Evolutionary conservation across 1,139 yeast species (phyloP), one percentile per base, ranked within the genome.

Genomic region (Candida glucosophila): DNA sequence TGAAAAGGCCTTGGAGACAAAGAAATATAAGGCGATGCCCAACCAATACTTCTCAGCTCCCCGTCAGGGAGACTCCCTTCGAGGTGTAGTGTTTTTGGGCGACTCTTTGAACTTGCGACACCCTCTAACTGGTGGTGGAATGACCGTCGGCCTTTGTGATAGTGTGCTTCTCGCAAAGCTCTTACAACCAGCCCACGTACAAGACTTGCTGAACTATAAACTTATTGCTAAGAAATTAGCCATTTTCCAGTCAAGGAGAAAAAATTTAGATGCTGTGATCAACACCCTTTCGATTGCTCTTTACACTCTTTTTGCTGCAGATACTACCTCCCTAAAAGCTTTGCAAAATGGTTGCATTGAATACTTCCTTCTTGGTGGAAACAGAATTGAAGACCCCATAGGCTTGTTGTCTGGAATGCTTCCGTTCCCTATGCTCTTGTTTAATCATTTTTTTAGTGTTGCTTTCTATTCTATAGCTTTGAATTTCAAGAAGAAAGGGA

Each of bases 81-180:
- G 75, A 10, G 99, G 99, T n/a, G 58, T 86, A 29, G 63, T 90
- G 22, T 67, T 90, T 41, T 51, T 90, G 24, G 99, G 99, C 21
- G 99, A 90, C 49, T 85, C 98, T 2, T 67, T 88, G 44, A 90
- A 90, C 52, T 90, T 90, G 96, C 73, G 99, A 49, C 99, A 90
- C 52, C 99, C 99, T 12, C 67, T 90, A 36, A 90, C 98, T 2
- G 99, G 99, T 23, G 98, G 98, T 32, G 99, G 99, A 33, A 90
- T 90, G 99, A 88, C 97, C 7, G 98, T 90, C 22, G 97, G 96
- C 1, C 63, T 92, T 34, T 81, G 77, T 47, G 99, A 90, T 49
- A 90, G 88, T 5, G 85, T 67, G 11, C 50, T 80, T 32, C 58
- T 81, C 40, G 69, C 81, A 14, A 67, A 65, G 35, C 54, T 78